Evolutionary conservation across 176 grass and related monocot genomes (phyloP).

Genomic region (Carex myosuroides): DNA sequence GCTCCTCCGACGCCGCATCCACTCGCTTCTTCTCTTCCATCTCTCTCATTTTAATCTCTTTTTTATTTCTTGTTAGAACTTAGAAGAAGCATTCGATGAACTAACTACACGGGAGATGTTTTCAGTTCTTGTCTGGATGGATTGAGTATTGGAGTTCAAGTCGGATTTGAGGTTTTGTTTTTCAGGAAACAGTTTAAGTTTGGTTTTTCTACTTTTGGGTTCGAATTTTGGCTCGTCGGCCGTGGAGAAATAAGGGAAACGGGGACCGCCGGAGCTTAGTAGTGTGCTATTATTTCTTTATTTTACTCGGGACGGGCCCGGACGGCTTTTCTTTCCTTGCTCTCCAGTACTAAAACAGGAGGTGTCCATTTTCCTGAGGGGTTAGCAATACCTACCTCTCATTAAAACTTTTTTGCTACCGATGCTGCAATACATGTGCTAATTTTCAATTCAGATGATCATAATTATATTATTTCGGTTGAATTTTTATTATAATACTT

Average conservation of each 20-base stretch:
- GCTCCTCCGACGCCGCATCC: conserved; percentile 46
- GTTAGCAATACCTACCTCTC: background rate
- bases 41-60: background rate
- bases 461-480: background rate
- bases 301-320: background rate
- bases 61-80: background rate
- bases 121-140: background rate
- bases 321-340: background rate
- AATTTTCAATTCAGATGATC: background rate
- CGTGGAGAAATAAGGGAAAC: background rate
- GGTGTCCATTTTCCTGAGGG: background rate
- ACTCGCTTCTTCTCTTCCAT: conserved; percentile 22
- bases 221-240: background rate
- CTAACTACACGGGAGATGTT: background rate
- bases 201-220: background rate
- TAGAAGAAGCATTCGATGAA: conserved; percentile 12
- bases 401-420: background rate
- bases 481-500: background rate
- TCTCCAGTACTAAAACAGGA: background rate
- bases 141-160: background rate
- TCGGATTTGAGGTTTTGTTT: background rate
- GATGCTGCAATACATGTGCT: background rate
- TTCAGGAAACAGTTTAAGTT: background rate
- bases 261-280: background rate
- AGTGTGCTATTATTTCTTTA: background rate